These are phyloP conservation scores for Kodamaea sp. DNA, from an alignment of 1,139 yeast genomes.

Conservation along the genomic window DNA sequence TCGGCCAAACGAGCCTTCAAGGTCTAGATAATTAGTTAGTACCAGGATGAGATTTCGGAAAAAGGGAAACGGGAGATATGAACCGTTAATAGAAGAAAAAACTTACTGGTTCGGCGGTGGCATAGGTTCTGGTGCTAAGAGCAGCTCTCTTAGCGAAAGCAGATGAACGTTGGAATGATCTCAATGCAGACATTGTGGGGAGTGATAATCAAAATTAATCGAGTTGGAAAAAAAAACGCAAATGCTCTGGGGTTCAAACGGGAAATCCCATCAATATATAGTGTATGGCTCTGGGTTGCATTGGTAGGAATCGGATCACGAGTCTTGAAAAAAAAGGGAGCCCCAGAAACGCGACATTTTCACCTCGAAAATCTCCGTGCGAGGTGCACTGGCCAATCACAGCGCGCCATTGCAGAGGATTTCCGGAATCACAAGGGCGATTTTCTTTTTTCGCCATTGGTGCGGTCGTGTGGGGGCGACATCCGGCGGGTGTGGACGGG, in stretches of 20 bases:
- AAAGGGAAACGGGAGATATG: not conserved
- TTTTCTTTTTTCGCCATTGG: slow-evolving; percentile 9
- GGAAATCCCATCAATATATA: slow-evolving; percentile 16
- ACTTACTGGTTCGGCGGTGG: slow-evolving; percentile 57
- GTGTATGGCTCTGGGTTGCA: slow-evolving; percentile 4
- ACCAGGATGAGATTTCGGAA: slow-evolving; percentile 4
- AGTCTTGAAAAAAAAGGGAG: no score
- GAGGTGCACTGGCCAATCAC: slow-evolving; percentile 10
- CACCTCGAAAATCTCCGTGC: slow-evolving; percentile 11
- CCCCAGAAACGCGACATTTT: no score
- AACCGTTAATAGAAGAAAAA: not conserved
- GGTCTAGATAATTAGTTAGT: slow-evolving; percentile 37
- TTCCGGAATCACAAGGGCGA: slow-evolving; percentile 11
- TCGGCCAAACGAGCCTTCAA: slow-evolving; percentile 93
- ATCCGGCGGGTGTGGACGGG: slow-evolving; percentile 4
- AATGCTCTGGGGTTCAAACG: no score
- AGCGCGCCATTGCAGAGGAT: slow-evolving; percentile 4
- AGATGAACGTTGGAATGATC: slow-evolving; percentile 41
- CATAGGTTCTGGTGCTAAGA: slow-evolving; percentile 42
- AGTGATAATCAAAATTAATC: slow-evolving; percentile 8
- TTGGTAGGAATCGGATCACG: slow-evolving; percentile 6
- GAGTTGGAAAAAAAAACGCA: not conserved
- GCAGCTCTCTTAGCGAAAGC: slow-evolving; percentile 39
- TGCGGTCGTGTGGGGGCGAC: slow-evolving; percentile 6
- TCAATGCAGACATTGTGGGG: slow-evolving; percentile 36